Percentiles rank a stretch among this genome's conserved stretches.
Conservation (phyloP, 2,329 filamentous ascomycete genomes). For the Fusarium pilosicola region DNA sequence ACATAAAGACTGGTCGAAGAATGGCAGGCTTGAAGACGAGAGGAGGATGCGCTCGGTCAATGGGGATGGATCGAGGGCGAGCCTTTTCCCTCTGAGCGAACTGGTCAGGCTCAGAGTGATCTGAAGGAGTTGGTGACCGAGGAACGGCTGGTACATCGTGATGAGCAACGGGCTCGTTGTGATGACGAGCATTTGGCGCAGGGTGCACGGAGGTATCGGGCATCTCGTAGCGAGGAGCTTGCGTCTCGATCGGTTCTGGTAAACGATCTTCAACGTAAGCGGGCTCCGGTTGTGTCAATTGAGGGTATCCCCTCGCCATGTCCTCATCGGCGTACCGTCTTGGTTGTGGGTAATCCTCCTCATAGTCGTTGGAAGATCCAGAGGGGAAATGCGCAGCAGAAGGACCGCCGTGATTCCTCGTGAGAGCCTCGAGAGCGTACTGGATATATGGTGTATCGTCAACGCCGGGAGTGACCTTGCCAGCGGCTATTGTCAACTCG, state of each 20-base stretch:
- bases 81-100: slow-evolving; percentile 42
- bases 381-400: slow-evolving; percentile 63
- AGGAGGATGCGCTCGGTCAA: slow-evolving; percentile 54
- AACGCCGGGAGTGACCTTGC: slow-evolving; percentile 75
- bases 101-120: slow-evolving; percentile 21
- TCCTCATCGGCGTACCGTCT: slow-evolving; percentile 34
- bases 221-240: slow-evolving; percentile 25
- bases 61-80: slow-evolving; percentile 52
- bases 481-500: slow-evolving; percentile 60
- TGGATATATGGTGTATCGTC: slow-evolving; percentile 90
- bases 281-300: slow-evolving; percentile 38
- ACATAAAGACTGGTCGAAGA: slow-evolving; percentile 73
- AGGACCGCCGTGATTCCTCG: slow-evolving; percentile 73
- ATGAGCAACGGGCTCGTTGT: slow-evolving; percentile 25
- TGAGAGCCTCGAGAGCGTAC: slow-evolving; percentile 89
- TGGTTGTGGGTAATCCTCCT: slow-evolving; percentile 45
- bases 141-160: slow-evolving; percentile 20
- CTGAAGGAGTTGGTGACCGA: slow-evolving; percentile 27
- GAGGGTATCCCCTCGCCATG: slow-evolving; percentile 27
- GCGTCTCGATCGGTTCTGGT: slow-evolving; percentile 37
- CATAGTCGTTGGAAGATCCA: slow-evolving; percentile 46
- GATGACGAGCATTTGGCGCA: slow-evolving; percentile 11
- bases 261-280: slow-evolving; percentile 45
- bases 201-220: slow-evolving; percentile 32
- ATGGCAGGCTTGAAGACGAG: slow-evolving; percentile 78